Evolutionary conservation across 768 basidiomycete species (phyloP).

Genomic region (Phanerochaete sordida): DNA sequence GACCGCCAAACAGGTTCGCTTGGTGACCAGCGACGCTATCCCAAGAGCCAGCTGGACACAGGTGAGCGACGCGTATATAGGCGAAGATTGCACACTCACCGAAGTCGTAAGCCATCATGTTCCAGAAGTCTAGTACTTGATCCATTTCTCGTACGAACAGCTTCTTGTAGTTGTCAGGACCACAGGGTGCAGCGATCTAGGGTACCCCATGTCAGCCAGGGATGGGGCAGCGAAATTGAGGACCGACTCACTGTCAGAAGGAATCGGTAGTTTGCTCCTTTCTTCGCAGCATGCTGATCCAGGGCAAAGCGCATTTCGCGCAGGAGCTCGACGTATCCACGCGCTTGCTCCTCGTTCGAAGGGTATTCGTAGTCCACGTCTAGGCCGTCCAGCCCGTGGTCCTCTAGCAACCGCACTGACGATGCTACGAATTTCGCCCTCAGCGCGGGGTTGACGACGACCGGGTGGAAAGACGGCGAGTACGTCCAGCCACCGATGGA

Average conservation of each 20-base stretch:
- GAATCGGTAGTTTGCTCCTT: slow-evolving; percentile 59
- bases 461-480: slow-evolving; percentile 80
- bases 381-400: slow-evolving; percentile 90
- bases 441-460: slow-evolving; percentile 61
- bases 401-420: slow-evolving; percentile 56
- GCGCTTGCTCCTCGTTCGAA: slow-evolving; percentile 67
- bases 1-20: slow-evolving; percentile 74
- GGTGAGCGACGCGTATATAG: slow-evolving; percentile 13
- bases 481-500: slow-evolving; percentile 98
- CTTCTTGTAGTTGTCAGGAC: slow-evolving; percentile 79
- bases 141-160: slow-evolving; percentile 84
- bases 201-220: not conserved
- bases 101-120: slow-evolving; percentile 93
- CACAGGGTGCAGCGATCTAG: slow-evolving; percentile 92
- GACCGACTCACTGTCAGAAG: slow-evolving; percentile 62
- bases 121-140: slow-evolving; percentile 89
- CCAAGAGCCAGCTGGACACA: slow-evolving; percentile 67
- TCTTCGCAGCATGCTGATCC: slow-evolving; percentile 71
- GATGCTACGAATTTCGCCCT: slow-evolving; percentile 79
- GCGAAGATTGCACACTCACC: slow-evolving; percentile 35
- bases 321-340: slow-evolving; percentile 81
- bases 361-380: slow-evolving; percentile 97
- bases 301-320: slow-evolving; percentile 70
- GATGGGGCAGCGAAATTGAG: not conserved
- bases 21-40: slow-evolving; percentile 74